Conservation (phyloP, 139 green algal species). For the Haematococcus sp. region DNA sequence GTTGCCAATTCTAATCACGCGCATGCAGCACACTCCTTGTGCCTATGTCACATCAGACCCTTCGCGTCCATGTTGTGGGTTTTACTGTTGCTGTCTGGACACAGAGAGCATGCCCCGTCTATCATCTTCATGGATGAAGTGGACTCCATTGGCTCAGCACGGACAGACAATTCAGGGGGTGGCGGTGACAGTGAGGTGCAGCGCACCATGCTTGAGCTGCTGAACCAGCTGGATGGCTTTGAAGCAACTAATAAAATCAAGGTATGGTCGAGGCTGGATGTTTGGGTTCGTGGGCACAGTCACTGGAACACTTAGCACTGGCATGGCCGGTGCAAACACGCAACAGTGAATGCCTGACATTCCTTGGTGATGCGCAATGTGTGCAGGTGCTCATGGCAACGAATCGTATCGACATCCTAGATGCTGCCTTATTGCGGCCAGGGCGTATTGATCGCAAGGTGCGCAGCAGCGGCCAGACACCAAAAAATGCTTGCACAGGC, state of each 20-base stretch:
- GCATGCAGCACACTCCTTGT: too few relatives aligned
- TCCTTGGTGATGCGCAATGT: too few relatives aligned
- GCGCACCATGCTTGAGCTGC: conserved; percentile 98
- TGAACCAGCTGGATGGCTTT: conserved; percentile 99
- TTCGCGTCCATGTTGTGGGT: too few relatives aligned
- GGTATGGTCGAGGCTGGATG: too few relatives aligned
- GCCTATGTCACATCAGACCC: too few relatives aligned
- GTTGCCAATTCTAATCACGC: too few relatives aligned
- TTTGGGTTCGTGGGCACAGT: too few relatives aligned
- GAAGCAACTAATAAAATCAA: conserved; percentile 99
- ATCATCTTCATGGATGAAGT: conserved; percentile 99
- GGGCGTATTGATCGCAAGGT: conserved; percentile 97
- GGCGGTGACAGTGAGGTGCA: conserved; percentile 97
- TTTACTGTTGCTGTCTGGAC: neutral
- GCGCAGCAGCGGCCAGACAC: neutral
- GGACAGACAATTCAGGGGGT: conserved; percentile 81
- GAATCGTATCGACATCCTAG: conserved; percentile 99
- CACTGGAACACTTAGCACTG: too few relatives aligned
- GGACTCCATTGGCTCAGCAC: conserved; percentile 94
- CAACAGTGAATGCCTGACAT: too few relatives aligned
- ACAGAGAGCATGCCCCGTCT: conserved; percentile 89
- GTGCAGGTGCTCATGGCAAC: conserved; percentile 96
- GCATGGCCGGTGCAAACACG: too few relatives aligned
- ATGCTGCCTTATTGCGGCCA: conserved; percentile 94
- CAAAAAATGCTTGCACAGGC: too few relatives aligned